Base-by-base conservation (phyloP, 2,329 filamentous ascomycete species). In the Whalleya microplaca region DNA sequence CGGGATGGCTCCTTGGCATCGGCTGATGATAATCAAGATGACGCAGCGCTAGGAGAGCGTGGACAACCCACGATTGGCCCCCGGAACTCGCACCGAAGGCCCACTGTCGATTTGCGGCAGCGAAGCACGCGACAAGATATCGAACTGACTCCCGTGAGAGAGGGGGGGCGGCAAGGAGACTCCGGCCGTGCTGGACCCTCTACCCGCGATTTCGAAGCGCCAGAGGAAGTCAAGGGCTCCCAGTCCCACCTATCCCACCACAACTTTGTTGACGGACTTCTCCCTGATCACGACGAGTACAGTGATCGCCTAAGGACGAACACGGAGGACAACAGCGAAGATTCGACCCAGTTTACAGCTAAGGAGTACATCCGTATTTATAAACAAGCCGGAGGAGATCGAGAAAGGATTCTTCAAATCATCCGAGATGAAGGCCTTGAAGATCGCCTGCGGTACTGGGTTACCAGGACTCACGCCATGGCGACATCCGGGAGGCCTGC, bases 381-480 rank as follows among this genome's bases (percentile, higher is more conserved):
- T 71, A 77, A 80, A 42, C 82, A 83, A 53, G 85, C 85, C 1
- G 79, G 80, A 43, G 86, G 86, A 3, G 80, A 89, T 63, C 80
- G 80, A 0, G 77, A 82, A 37, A 80, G 78, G 56, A 84, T 90
- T 21, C 63, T 88, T 2, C 75, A 79, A 41, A 84, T 90, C 20
- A 85, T 89, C 29, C 79, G 82, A 41, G 80, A 84, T 40, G 85
- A 89, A 63, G 79, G 81, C 3, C 77, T 84, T 2, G 78, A 83
- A 53, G 82, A 84, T 10, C 80, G 82, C 48, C 77, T 90, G 32
- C 75, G 77, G 10, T 84, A 85, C 69, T 84, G 86, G 77, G 78
- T 88, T 10, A 76, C 79, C 29, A 75, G 83, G 21, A 84, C 85
- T 58, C 76, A 70, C 59, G 69, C 61, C 21, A 75, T 71, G 58